Conservation (phyloP, 2,329 filamentous ascomycete species). For the Xylaria digitata region DNA sequence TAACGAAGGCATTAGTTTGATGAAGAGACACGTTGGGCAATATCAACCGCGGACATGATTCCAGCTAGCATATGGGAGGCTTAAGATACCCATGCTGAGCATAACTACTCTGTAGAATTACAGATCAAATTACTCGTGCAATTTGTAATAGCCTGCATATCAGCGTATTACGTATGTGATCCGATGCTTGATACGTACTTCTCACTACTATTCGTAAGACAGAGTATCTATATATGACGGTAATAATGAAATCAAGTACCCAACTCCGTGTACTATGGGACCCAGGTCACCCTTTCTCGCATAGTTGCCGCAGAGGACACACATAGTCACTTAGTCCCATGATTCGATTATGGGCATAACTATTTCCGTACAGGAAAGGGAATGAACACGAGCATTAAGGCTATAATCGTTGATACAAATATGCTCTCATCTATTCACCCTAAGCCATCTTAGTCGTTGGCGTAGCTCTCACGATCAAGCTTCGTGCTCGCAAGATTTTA, state of each 20-base stretch:
- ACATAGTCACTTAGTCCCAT: not conserved
- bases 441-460: not conserved
- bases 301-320: not conserved
- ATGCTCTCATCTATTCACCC: not conserved
- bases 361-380: not conserved
- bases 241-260: not conserved
- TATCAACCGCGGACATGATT: not conserved
- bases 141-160: not conserved
- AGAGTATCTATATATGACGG: not conserved
- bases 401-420: not conserved
- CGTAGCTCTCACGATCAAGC: not conserved
- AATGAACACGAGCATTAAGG: not conserved
- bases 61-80: not conserved
- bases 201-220: not conserved
- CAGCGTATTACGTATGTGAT: not conserved
- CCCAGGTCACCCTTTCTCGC: not conserved
- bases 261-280: not conserved
- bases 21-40: not conserved
- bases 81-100: conserved; percentile 21
- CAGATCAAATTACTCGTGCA: not conserved
- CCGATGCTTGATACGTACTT: not conserved
- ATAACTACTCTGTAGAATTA: conserved; percentile 1
- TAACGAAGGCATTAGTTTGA: conserved; percentile 5
- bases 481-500: not conserved
- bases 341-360: not conserved